Conservation (phyloP, 768 basidiomycete species). For the Sporobolomyces phaffii region DNA sequence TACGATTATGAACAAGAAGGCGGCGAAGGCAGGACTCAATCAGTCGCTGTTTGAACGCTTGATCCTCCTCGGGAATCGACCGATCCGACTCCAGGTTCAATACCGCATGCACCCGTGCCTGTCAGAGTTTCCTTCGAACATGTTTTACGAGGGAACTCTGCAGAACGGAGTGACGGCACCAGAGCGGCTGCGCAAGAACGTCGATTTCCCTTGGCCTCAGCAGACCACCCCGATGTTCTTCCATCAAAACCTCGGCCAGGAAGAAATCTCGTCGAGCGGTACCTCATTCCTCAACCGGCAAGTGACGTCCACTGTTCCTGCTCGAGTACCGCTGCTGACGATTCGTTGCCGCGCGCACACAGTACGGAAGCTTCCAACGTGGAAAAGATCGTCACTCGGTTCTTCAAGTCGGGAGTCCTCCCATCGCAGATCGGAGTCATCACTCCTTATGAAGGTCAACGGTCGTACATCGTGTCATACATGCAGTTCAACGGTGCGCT, state of each 20-base stretch:
- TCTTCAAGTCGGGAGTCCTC: slow-evolving; percentile 97
- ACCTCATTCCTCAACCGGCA: slow-evolving; percentile 95
- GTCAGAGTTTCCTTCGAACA: slow-evolving; percentile 98
- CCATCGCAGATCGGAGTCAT: slow-evolving; percentile 95
- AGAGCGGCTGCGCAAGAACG: slow-evolving; percentile 91
- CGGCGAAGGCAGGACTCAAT: slow-evolving; percentile 94
- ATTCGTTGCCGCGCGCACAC: slow-evolving; percentile 16
- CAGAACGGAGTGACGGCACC: slow-evolving; percentile 99
- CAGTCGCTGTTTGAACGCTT: slow-evolving; percentile 98
- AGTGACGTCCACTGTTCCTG: slow-evolving; percentile 35
- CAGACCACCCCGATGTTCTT: slow-evolving; percentile 99
- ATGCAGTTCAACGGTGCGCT: slow-evolving; percentile 99
- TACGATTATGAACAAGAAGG: slow-evolving; percentile 99
- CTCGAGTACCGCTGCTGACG: too few relatives aligned
- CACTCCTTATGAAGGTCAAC: slow-evolving; percentile 97
- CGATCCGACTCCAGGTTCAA: slow-evolving; percentile 97
- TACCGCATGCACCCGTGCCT: slow-evolving; percentile 99
- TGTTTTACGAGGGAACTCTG: slow-evolving; percentile 98
- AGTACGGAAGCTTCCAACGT: slow-evolving; percentile 98
- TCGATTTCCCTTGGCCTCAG: slow-evolving; percentile 98
- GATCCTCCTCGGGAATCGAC: slow-evolving; percentile 87
- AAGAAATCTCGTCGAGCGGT: slow-evolving; percentile 96
- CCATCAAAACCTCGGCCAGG: slow-evolving; percentile 97
- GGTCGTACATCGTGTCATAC: slow-evolving; percentile 96
- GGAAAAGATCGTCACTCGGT: slow-evolving; percentile 99